Evolutionary conservation across 2,329 filamentous ascomycete genomes (phyloP), one percentile per base, ranked within the genome.

Genomic region (Fusarium pseudograminearum): DNA sequence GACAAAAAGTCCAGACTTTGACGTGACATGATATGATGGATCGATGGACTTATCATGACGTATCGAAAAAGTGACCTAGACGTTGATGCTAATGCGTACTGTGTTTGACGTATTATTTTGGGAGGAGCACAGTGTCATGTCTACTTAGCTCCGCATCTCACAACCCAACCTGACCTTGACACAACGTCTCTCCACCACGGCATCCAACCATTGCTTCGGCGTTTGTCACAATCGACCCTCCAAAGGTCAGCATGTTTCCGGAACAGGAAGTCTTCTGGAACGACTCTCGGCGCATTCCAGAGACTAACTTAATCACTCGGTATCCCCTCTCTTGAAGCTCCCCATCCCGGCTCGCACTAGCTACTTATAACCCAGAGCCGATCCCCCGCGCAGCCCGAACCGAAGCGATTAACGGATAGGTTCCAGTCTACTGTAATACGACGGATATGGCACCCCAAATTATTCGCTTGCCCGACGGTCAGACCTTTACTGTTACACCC

Each of bases 391-490:
- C 59, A 46, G 72, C 31, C 61, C 59, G 42, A 60, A 53, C 61
- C 59, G 42, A 60, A 53, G 48, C 61, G 67, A 57, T 56, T 66
- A 41, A 44, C 61, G 67, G 66, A 56, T 24, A 42, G 41, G 48
- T 22, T 30, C 45, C 40, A 54, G 53, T 42, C 22, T 36, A 34
- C 47, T 52, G n/a, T 41, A 36, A 61, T 42, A 46, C 44, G 28
- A 46, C 44, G 26, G 71, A 47, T 20, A 82, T 82, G 81, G 67
- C 78, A 48, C 78, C 80, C 40, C 77, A 82, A 62, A 78, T 87
- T 47, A 84, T 94, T 63, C 87, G 91, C 78, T 84, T 98, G 72
- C 95, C 95, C 48, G 97, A 98, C 81, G 95, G 94, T 76, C 93
- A 96, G 81, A 90, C 86, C 69, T 87, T 96, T 76, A 91, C 90